phyloP scores from a whole-genome alignment of 805 yeast genomes.

The Pichia paraexigua region DNA sequence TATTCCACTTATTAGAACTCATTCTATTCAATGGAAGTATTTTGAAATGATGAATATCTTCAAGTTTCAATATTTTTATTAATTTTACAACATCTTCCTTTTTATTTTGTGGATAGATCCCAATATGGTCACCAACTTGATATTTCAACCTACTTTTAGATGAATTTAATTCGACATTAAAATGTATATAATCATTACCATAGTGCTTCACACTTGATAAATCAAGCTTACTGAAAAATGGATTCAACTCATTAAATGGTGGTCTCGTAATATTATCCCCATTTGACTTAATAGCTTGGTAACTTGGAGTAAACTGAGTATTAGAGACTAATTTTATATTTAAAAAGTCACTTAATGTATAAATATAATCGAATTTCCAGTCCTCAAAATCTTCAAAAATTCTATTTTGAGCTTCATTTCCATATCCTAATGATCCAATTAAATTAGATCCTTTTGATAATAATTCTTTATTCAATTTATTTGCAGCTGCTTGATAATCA shows the following conservation, averaged over 20 bases:
- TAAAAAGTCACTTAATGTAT: slow-evolving; percentile 17
- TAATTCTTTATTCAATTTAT: slow-evolving; percentile 42
- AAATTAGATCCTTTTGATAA: slow-evolving; percentile 50
- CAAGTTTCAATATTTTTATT: slow-evolving; percentile 50
- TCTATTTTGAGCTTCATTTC: slow-evolving; percentile 87
- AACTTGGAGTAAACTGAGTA: slow-evolving; percentile 51
- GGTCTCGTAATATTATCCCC: slow-evolving; percentile 10
- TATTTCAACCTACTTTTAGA: slow-evolving; percentile 63
- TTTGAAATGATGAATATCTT: slow-evolving; percentile 38
- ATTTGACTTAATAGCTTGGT: slow-evolving; percentile 29
- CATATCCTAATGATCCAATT: slow-evolving; percentile 70
- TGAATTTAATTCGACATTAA: slow-evolving; percentile 57
- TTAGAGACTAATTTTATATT: neutral
- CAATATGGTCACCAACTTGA: slow-evolving; percentile 90
- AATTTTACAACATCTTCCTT: slow-evolving; percentile 57
- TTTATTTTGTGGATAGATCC: slow-evolving; percentile 80
- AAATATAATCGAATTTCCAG: slow-evolving; percentile 80
- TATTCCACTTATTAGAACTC: slow-evolving; percentile 44
- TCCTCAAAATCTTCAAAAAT: slow-evolving; percentile 84
- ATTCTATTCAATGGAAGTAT: slow-evolving; percentile 55
- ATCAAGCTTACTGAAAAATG: slow-evolving; percentile 59
- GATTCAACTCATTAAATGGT: slow-evolving; percentile 31
- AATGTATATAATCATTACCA: slow-evolving; percentile 54
- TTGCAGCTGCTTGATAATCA: slow-evolving; percentile 72
- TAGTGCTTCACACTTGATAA: slow-evolving; percentile 43